phyloP scores from a whole-genome alignment of 805 yeast species.

The Starmerella sp. region DNA sequence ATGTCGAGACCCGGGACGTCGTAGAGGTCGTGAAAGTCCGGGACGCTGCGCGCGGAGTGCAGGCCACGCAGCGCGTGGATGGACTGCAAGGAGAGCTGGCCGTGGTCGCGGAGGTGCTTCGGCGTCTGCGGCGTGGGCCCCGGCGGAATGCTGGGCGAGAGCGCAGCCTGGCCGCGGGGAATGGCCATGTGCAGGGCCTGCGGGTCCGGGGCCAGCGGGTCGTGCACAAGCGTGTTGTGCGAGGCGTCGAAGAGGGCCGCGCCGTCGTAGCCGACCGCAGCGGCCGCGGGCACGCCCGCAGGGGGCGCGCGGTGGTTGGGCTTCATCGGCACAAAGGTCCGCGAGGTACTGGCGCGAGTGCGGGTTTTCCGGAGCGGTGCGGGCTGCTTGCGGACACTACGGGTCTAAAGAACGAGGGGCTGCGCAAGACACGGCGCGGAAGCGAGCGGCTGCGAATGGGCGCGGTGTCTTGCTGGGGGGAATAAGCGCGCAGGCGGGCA shows the following conservation, averaged over 20 bases:
- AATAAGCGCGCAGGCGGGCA: background rate
- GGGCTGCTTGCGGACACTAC: background rate
- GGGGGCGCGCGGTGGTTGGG: background rate
- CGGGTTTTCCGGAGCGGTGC: background rate
- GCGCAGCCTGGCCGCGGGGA: background rate
- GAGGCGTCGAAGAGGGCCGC: background rate
- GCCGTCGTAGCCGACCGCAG: background rate
- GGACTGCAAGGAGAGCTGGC: background rate
- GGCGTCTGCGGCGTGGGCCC: background rate
- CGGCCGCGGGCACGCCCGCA: background rate
- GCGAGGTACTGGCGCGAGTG: no score
- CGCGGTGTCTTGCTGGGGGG: background rate
- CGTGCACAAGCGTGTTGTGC: background rate
- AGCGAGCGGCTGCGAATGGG: background rate
- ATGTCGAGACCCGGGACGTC: background rate
- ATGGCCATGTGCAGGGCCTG: slow-evolving; percentile 1
- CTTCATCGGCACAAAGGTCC: background rate
- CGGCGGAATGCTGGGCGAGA: background rate
- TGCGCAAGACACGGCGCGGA: background rate
- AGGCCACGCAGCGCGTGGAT: background rate
- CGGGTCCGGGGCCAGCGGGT: background rate
- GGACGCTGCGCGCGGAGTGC: slow-evolving; percentile 1
- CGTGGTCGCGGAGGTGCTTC: background rate
- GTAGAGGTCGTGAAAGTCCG: background rate
- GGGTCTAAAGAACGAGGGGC: background rate